Percentiles rank a stretch among this genome's conserved stretches.
phyloP scores from a whole-genome alignment of 2,329 filamentous ascomycete species.

The Plectosphaerella plurivora region DNA sequence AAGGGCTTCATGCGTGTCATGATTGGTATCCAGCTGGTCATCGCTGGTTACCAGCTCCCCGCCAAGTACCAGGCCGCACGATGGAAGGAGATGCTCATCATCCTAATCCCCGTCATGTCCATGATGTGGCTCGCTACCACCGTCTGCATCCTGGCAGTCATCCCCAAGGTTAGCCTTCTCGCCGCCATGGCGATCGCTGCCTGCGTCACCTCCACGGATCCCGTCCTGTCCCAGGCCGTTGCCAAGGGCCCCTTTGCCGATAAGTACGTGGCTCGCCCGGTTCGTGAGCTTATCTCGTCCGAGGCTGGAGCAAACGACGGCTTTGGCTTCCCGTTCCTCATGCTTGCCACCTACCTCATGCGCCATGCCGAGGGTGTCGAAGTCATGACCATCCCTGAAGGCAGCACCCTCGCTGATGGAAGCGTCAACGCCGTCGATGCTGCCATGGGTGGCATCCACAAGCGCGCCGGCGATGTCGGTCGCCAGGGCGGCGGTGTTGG shows the following conservation, averaged over 20 bases:
- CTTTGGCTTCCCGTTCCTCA: conserved; percentile 57
- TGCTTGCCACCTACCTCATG: conserved; percentile 53
- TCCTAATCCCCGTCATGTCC: conserved; percentile 56
- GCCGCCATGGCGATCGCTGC: conserved; percentile 54
- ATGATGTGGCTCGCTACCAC: conserved; percentile 58
- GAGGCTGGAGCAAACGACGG: conserved; percentile 61
- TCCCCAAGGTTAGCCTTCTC: conserved; percentile 50
- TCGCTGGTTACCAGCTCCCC: conserved; percentile 58
- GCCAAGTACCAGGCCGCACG: conserved; percentile 46
- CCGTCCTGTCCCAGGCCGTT: conserved; percentile 57
- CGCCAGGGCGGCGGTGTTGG: conserved; percentile 46
- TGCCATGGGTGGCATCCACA: conserved; percentile 2
- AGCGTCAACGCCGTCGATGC: not conserved
- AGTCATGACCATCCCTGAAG: not conserved
- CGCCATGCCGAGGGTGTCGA: conserved; percentile 41
- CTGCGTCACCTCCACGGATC: conserved; percentile 58
- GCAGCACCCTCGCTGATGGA: not conserved
- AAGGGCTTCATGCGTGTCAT: conserved; percentile 51
- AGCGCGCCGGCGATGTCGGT: conserved; percentile 33
- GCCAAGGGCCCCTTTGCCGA: conserved; percentile 61
- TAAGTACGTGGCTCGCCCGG: conserved; percentile 51
- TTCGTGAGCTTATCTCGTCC: conserved; percentile 58
- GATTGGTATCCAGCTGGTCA: conserved; percentile 59
- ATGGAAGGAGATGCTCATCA: conserved; percentile 50
- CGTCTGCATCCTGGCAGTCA: conserved; percentile 47